Evolutionary conservation across 2,329 filamentous ascomycete species (phyloP), one percentile per base, ranked within the genome.

Genomic region (Curvularia spicifera): DNA sequence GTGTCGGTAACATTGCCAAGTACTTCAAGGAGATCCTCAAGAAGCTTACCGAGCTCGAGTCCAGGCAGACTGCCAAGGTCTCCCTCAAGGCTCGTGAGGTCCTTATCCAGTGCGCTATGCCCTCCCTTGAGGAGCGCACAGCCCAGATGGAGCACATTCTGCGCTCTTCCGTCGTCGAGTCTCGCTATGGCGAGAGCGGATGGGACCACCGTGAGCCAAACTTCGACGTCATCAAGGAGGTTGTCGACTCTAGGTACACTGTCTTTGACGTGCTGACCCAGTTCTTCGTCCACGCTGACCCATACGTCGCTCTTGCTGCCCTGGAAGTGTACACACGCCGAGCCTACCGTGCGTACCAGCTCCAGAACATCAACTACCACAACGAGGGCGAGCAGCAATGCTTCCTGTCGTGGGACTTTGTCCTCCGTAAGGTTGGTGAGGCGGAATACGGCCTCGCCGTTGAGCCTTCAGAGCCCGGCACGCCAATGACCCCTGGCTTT

Each of bases 81-180:
- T 92, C 94, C 0, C 85, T 99, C 67, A 99, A 99, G 84, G 94
- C 95, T 45, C 91, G 95, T 75, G 95, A 99, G 81, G 89, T 98
- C 51, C 89, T 99, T 71, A 99, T 99, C 64, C 95, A 98, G 80
- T 97, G 93, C 76, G 93, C 95, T 53, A 86, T 99, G 76, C 95
- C 95, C 18, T 99, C 95, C 3, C 84, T 99, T 20, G 95, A 98
- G 78, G 95, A 99, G 84, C 89, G 95, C 68, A 91, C 91, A 26
- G 86, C 90, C 6, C 95, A 99, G 82, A 97, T 99, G 94, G 95
- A 98, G 83, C 94, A 98, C 79, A 99, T 99, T 65, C 84, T 99
- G 54, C 91, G 93, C 59, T 97, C 94, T 26, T 94, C 95, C 0
- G 95, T 99, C 22, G 87, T 97, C 7, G 93, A 99, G 78, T 97